A percentile compares a stretch with the other conserved stretches of the same genome.
phyloP scores from a whole-genome alignment of 176 grass and related monocot species.

The Raddia distichophylla region DNA sequence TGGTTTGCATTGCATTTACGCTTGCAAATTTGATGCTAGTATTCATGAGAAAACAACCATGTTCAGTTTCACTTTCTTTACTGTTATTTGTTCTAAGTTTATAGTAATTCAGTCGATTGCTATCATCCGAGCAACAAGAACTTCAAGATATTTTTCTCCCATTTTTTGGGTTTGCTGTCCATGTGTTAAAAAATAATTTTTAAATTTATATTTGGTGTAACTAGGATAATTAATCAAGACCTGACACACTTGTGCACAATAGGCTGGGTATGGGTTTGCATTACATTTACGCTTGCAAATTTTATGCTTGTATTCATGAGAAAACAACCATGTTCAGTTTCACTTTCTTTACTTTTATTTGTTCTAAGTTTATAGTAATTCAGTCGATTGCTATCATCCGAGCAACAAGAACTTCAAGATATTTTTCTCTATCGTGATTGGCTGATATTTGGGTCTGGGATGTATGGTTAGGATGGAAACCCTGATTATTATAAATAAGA shows the following conservation, averaged over 20 bases:
- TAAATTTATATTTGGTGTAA: not conserved
- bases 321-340: not conserved
- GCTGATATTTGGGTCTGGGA: no score
- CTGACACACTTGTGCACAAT: no score
- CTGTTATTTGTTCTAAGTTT: conserved; percentile 17
- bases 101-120: not conserved
- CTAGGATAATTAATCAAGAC: no score
- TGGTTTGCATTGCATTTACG: no score
- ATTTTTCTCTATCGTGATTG: no score
- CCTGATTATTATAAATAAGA: no score
- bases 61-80: conserved; percentile 8
- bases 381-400: not conserved
- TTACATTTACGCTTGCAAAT: no score
- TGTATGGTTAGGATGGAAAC: no score
- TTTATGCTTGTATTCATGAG: not conserved
- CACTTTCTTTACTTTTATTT: not conserved
- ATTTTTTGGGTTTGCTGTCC: not conserved
- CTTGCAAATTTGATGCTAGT: no score
- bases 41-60: not conserved
- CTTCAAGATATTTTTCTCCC: not conserved
- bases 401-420: not conserved
- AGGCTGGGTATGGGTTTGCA: no score
- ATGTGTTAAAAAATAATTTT: not conserved
- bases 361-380: conserved; percentile 8
- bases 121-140: not conserved